These are phyloP conservation scores for Apiosordaria backusii DNA, from an alignment of 495 filamentous ascomycete genomes.

Conservation along the genomic window DNA sequence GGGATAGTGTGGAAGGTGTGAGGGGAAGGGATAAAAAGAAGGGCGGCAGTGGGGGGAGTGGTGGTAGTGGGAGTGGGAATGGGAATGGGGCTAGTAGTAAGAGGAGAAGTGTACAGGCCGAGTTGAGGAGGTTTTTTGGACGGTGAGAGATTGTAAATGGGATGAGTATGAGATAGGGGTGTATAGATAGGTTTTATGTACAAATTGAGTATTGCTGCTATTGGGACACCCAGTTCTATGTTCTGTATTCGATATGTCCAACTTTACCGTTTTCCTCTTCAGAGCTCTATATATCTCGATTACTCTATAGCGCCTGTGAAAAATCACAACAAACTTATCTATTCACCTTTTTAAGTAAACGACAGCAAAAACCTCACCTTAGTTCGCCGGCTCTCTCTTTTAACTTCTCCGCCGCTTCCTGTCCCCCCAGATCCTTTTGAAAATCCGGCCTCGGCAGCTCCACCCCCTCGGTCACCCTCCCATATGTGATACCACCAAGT, in stretches of 20 bases:
- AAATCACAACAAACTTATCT: too few relatives aligned
- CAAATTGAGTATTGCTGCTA: too few relatives aligned
- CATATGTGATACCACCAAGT: conserved; percentile 82
- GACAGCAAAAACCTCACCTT: too few relatives aligned
- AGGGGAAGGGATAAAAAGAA: background rate
- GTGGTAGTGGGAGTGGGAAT: background rate
- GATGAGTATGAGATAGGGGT: background rate
- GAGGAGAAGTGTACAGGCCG: conserved; percentile 28
- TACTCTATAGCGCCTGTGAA: too few relatives aligned
- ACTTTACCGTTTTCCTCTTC: too few relatives aligned
- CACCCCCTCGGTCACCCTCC: conserved; percentile 62
- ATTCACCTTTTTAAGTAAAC: too few relatives aligned
- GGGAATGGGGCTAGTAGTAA: conserved; percentile 15
- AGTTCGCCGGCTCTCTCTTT: conserved; percentile 3
- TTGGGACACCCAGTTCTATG: too few relatives aligned
- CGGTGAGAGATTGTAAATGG: conserved; percentile 5
- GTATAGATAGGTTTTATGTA: too few relatives aligned
- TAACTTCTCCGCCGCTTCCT: conserved; percentile 38
- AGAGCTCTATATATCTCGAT: too few relatives aligned
- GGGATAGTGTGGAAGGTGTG: background rate
- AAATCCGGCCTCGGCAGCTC: conserved; percentile 76
- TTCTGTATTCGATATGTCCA: too few relatives aligned
- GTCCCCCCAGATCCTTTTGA: conserved; percentile 43
- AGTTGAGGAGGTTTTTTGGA: conserved; percentile 39
- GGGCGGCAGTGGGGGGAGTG: background rate